phyloP scores from a whole-genome alignment of 23 red algal species.

The Gracilaria gracilis region DNA sequence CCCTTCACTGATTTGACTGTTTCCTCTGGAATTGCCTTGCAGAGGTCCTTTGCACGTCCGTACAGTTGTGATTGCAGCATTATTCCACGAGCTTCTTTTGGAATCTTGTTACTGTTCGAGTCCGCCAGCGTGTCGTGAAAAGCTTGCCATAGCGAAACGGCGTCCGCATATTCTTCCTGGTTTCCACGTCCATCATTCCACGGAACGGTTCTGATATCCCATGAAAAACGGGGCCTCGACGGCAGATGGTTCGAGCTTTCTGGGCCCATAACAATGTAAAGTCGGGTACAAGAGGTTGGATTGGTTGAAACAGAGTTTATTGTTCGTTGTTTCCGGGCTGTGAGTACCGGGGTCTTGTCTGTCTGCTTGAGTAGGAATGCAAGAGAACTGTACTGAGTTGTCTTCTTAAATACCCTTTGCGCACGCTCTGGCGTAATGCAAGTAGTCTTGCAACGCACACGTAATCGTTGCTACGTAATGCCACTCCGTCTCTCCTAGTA shows the following conservation, averaged over 20 bases:
- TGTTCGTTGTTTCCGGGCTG: too few relatives aligned
- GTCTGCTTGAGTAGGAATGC: too few relatives aligned
- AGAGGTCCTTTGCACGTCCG: constrained; percentile 20
- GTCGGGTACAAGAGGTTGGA: background rate
- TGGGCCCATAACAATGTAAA: constrained; percentile 24
- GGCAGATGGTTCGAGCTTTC: background rate
- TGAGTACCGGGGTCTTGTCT: too few relatives aligned
- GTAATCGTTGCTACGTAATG: too few relatives aligned
- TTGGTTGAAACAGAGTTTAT: too few relatives aligned
- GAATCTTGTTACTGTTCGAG: constrained; percentile 38
- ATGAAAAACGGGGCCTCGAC: background rate
- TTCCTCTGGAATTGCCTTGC: background rate
- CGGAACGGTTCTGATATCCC: background rate
- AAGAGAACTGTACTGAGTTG: too few relatives aligned
- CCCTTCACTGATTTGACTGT: background rate
- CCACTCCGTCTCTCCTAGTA: too few relatives aligned
- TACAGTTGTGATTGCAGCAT: constrained; percentile 14
- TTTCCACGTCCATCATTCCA: background rate
- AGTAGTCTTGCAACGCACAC: too few relatives aligned
- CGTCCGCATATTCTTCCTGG: constrained; percentile 22
- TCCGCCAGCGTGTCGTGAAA: background rate
- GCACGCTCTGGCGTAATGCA: too few relatives aligned
- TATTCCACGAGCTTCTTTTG: background rate
- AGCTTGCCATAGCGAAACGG: constrained; percentile 30
- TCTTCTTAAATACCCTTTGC: too few relatives aligned